A percentile compares a stretch with the other conserved stretches of the same genome.
phyloP scores from a whole-genome alignment of 805 yeast genomes.

The Pichia membranifaciens region DNA sequence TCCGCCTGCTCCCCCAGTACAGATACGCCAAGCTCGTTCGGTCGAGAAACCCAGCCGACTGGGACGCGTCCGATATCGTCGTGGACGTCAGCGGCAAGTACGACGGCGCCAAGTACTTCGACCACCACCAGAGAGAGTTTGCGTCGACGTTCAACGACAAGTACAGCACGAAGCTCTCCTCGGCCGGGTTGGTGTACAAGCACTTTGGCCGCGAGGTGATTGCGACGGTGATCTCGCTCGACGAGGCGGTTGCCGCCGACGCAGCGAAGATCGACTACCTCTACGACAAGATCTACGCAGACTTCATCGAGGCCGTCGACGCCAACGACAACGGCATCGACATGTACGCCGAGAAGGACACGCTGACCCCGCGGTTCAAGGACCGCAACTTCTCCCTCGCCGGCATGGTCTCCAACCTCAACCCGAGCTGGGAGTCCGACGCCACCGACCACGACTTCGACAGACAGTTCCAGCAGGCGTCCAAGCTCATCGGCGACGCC shows the following conservation, averaged over 20 bases:
- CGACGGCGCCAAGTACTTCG: conserved; percentile 80
- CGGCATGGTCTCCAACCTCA: conserved; percentile 67
- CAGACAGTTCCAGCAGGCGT: conserved; percentile 60
- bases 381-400: conserved; percentile 74
- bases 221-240: conserved; percentile 40
- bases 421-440: conserved; percentile 80
- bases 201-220: conserved; percentile 74
- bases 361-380: conserved; percentile 56
- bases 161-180: conserved; percentile 73
- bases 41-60: conserved; percentile 73
- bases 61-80: conserved; percentile 86
- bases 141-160: conserved; percentile 59
- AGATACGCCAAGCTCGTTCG: conserved; percentile 65
- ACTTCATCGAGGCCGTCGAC: conserved; percentile 85
- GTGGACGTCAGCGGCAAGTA: conserved; percentile 93
- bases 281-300: conserved; percentile 73
- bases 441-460: conserved; percentile 63
- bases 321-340: conserved; percentile 94
- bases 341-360: conserved; percentile 51
- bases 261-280: conserved; percentile 44
- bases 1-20: conserved; percentile 65
- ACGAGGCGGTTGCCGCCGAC: conserved; percentile 31
- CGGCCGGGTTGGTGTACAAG: conserved; percentile 91
- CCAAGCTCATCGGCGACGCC: conserved; percentile 75
- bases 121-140: conserved; percentile 95